phyloP scores from a whole-genome alignment of 2,329 filamentous ascomycete genomes.

The Talaromyces funiculosus region DNA sequence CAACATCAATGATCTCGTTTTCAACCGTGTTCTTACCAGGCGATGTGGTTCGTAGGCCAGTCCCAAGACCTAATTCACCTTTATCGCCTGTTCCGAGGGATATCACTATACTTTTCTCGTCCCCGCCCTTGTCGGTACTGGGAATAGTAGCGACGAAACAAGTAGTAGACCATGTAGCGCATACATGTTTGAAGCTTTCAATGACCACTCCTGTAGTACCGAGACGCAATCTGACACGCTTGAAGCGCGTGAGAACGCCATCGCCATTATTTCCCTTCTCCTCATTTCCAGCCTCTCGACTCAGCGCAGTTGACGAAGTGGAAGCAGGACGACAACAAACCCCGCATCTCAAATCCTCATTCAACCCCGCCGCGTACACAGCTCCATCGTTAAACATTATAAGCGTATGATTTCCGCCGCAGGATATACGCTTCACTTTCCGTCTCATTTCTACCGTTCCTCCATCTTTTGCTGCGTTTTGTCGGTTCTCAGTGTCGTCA shows the following conservation, averaged over 20 bases:
- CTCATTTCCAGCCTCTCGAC: neutral
- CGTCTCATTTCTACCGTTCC: slow-evolving; percentile 17
- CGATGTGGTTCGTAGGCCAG: slow-evolving; percentile 18
- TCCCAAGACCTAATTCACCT: slow-evolving; percentile 66
- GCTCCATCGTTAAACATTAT: slow-evolving; percentile 56
- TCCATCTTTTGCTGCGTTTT: neutral
- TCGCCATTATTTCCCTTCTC: neutral
- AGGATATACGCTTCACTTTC: slow-evolving; percentile 37
- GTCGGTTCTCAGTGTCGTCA: slow-evolving; percentile 3
- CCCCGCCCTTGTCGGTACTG: slow-evolving; percentile 17
- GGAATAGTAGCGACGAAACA: slow-evolving; percentile 46
- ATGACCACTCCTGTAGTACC: slow-evolving; percentile 12
- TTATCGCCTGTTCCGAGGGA: slow-evolving; percentile 59
- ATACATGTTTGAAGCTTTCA: slow-evolving; percentile 44
- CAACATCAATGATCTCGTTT: slow-evolving; percentile 37
- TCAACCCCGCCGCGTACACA: slow-evolving; percentile 63
- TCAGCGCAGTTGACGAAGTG: too few species aligned
- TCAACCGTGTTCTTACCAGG: slow-evolving; percentile 29
- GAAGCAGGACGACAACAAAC: too few species aligned
- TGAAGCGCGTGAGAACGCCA: slow-evolving; percentile 18
- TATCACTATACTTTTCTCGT: slow-evolving; percentile 50
- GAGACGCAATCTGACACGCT: slow-evolving; percentile 22
- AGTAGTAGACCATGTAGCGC: slow-evolving; percentile 75
- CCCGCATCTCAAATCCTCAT: slow-evolving; percentile 44
- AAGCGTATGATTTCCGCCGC: slow-evolving; percentile 85